These are phyloP conservation scores for Raphidocelis subcapitata DNA, from an alignment of 139 green algal genomes.

Conservation along the genomic window DNA sequence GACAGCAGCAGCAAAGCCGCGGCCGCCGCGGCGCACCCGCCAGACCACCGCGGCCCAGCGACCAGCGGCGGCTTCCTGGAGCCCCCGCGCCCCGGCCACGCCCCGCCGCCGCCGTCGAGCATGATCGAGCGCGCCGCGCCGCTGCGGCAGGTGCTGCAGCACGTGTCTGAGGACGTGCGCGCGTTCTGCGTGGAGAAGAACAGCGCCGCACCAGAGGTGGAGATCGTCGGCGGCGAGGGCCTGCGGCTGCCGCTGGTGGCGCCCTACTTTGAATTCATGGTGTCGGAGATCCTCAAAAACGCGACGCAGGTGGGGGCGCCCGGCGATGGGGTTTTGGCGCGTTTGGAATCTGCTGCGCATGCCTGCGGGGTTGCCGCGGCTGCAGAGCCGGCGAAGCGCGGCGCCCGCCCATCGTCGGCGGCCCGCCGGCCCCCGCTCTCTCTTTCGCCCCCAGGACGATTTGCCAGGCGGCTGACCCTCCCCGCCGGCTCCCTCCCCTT, in stretches of 20 bases:
- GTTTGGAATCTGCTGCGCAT: not conserved
- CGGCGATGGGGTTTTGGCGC: not conserved
- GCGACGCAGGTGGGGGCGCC: conserved; percentile 15
- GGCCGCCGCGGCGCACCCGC: not conserved
- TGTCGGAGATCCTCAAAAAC: conserved; percentile 43
- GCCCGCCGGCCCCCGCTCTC: no score
- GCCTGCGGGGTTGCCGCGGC: not conserved
- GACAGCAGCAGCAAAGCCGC: conserved; percentile 16
- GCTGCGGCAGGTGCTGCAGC: conserved; percentile 8
- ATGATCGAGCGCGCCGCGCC: conserved; percentile 13
- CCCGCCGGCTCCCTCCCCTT: not conserved
- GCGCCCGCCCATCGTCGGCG: not conserved
- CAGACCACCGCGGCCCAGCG: no score
- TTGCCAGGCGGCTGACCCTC: not conserved
- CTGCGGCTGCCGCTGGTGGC: conserved; percentile 14
- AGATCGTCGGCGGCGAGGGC: conserved; percentile 7
- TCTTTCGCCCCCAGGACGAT: no score
- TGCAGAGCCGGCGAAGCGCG: not conserved
- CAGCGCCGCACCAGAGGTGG: conserved; percentile 31
- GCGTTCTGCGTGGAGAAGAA: conserved; percentile 51
- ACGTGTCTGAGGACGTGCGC: conserved; percentile 28
- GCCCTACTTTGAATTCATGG: conserved; percentile 29
- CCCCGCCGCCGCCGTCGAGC: not conserved
- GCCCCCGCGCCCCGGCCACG: no score
- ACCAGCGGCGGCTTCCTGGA: no score